Evolutionary conservation across 306 rosid genomes (phyloP), one percentile per base, ranked within the genome.

Genomic region (Cicer cuneatum): DNA sequence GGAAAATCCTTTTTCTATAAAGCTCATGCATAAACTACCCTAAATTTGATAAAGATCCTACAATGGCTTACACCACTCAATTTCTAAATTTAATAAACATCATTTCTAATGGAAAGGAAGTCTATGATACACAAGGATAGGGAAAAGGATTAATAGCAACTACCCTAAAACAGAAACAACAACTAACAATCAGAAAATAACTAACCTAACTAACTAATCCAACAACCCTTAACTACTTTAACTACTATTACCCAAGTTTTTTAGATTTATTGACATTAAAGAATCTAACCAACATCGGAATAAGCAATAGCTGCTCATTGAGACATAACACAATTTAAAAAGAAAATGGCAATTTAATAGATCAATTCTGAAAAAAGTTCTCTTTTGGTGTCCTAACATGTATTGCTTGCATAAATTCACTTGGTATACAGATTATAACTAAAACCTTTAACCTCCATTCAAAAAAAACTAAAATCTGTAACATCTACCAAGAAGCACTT

Each of bases 401-500:
- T 24, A 13, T 15, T 16, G 49, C 37, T 48, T 21, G 16, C 64
- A 64, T 33, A 51, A 41, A 14, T 24, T 41, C 16, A 8, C 41
- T 11, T 15, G 10, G 19, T 39, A 39, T 38, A 46, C 60, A 37
- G 7, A 59, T 37, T 69, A 77, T 45, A 48, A n/a, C 75, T 12
- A 57, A 57, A 58, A 45, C 45, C 19, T 16, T 38, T 12, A 52
- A 51, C 12, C 52, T 70, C 76, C 21, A 19, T 19, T 19, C 21
- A 19, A 19, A 19, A 19, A 19, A 19, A 19, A 19, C 21, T 49
- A 24, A 56, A 66, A 45, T 38, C 19, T 33, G 46, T 12, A 52
- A 63, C 9, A 42, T 70, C 76, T 8, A 61, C 49, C 48, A 71
- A 62, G 38, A 54, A 62, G 19, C 66, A 29, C 72, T 21, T 51